Percentiles rank a stretch among this genome's conserved stretches.
Evolutionary conservation across 2,329 filamentous ascomycete genomes (phyloP).

Genomic region (Fusarium denticulatum): DNA sequence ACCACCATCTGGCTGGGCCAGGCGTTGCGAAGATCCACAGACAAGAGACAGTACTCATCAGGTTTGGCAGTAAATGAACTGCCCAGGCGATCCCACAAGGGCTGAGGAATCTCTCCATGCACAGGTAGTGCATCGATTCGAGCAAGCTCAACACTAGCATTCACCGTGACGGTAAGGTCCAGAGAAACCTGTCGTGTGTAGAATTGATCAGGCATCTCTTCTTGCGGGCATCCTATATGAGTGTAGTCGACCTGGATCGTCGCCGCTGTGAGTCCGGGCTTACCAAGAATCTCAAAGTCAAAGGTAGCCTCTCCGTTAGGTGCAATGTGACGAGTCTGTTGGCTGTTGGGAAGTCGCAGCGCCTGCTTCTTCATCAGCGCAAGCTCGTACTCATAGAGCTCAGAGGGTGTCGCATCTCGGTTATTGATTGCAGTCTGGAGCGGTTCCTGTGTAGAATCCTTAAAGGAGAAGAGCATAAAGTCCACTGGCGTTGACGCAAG

Average conservation of each 20-base stretch:
- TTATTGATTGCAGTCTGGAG: constrained; percentile 79
- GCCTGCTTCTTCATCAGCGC: constrained; percentile 80
- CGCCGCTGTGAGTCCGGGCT: constrained; percentile 82
- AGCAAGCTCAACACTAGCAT: constrained; percentile 85
- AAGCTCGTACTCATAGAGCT: constrained; percentile 87
- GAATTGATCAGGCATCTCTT: constrained; percentile 76
- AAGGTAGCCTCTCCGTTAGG: constrained; percentile 77
- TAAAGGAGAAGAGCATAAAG: constrained; percentile 87
- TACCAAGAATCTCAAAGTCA: constrained; percentile 85
- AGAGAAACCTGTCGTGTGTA: constrained; percentile 86
- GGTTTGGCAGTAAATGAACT: constrained; percentile 50
- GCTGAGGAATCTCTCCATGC: constrained; percentile 69
- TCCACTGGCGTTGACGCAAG: constrained; percentile 80
- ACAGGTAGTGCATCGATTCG: constrained; percentile 83
- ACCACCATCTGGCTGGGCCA: constrained; percentile 85
- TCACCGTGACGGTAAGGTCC: constrained; percentile 88
- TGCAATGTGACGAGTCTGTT: constrained; percentile 68
- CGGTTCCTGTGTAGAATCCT: constrained; percentile 84
- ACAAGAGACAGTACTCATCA: constrained; percentile 78
- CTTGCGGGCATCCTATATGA: constrained; percentile 75
- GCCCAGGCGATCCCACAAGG: constrained; percentile 64
- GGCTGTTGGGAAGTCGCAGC: constrained; percentile 64
- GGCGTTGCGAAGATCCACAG: constrained; percentile 87
- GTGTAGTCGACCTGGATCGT: constrained; percentile 88
- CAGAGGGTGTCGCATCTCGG: constrained; percentile 79